Conservation (phyloP, 441 rosid species). For the Gossypium gossypioides region DNA sequence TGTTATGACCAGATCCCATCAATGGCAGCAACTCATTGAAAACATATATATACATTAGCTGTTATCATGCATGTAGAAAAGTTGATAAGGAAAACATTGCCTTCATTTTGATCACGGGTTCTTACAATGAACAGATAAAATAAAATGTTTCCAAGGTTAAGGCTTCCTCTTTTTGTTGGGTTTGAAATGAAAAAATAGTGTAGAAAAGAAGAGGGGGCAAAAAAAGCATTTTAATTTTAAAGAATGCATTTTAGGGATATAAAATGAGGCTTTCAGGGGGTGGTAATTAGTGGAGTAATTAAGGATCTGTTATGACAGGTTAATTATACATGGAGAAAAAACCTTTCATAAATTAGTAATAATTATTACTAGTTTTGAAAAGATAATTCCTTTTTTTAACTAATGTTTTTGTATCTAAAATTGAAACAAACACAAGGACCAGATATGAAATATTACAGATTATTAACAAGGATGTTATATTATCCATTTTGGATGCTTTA, state of each 20-base stretch:
- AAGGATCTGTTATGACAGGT: not conserved
- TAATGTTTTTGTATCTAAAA: not conserved
- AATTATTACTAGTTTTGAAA: not conserved
- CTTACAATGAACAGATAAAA: not conserved
- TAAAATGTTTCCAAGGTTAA: not conserved
- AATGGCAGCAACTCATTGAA: constrained; percentile 21
- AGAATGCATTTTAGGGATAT: not conserved
- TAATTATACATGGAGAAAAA: not conserved
- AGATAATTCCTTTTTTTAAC: not conserved
- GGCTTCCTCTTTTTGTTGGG: not conserved
- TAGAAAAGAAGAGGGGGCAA: not conserved
- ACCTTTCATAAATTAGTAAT: not conserved
- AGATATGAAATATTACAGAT: not conserved
- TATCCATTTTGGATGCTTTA: not conserved
- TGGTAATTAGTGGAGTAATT: not conserved
- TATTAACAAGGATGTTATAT: not conserved
- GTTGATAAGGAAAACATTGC: not conserved
- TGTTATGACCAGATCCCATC: constrained; percentile 40
- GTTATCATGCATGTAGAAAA: not conserved
- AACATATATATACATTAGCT: not conserved
- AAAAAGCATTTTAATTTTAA: not conserved
- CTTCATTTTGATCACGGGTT: not conserved
- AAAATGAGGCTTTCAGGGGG: not conserved
- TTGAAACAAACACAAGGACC: not conserved
- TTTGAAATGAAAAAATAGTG: not conserved